phyloP scores from a whole-genome alignment of 805 yeast genomes.

The Ogataea dorogensis region DNA sequence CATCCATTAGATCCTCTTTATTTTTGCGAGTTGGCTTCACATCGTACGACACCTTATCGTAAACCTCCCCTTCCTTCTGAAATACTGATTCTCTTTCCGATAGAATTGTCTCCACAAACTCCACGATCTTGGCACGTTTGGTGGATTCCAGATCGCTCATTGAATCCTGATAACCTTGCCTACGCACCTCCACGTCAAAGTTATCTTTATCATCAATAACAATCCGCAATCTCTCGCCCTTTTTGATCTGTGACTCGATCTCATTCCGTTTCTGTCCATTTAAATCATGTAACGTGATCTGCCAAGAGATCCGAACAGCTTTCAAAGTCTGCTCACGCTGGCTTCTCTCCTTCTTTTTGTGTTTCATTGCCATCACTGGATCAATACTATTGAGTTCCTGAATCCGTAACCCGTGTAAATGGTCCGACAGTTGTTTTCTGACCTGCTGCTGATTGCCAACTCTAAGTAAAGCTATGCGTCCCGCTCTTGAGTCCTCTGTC shows the following conservation, averaged over 20 bases:
- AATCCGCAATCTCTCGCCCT: constrained; percentile 41
- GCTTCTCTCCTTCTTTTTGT: constrained; percentile 10
- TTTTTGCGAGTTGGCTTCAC: constrained; percentile 12
- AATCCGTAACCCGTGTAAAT: constrained; percentile 24
- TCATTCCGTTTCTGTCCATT: constrained; percentile 52
- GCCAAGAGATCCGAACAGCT: constrained; percentile 53
- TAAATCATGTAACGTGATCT: constrained; percentile 52
- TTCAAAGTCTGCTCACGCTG: constrained; percentile 36
- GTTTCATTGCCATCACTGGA: constrained; percentile 16
- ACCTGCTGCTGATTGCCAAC: constrained; percentile 25
- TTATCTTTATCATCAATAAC: constrained; percentile 40
- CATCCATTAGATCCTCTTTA: constrained; percentile 17
- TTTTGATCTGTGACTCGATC: constrained; percentile 42
- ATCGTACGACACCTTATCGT: constrained; percentile 20
- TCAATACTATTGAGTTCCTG: constrained; percentile 15
- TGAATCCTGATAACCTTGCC: constrained; percentile 5
- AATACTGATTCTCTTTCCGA: constrained; percentile 26
- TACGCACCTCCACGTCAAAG: constrained; percentile 20
- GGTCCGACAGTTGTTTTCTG: constrained; percentile 29
- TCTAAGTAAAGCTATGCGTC: constrained; percentile 24
- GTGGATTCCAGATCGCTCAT: constrained; percentile 34
- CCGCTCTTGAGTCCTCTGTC: constrained; percentile 10
- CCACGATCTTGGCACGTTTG: constrained; percentile 35
- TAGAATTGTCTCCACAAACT: constrained; percentile 28
- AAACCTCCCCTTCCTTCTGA: constrained; percentile 22